Base-by-base conservation (phyloP, 1,139 yeast genomes). In the Pichia sp. region DNA sequence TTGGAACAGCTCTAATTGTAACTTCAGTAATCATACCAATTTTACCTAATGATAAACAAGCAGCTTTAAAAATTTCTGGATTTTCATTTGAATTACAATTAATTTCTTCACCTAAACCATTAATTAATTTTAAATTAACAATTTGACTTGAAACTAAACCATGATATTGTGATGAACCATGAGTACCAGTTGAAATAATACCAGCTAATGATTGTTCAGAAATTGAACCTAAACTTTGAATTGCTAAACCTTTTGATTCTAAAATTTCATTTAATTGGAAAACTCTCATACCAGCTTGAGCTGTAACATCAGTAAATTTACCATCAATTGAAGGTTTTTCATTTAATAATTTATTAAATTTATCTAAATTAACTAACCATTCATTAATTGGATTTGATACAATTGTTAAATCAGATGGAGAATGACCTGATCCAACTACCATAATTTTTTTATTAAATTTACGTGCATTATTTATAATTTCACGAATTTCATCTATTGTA, bases 191-290 rank as follows among this genome's bases (percentile, higher is more conserved):
- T 2, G 96, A 85, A 41, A 92, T 87, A 52, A 90, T 79, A 5
- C 98, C 98, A 3, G 95, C 98, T 37, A 89, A 71, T 16, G 95
- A 85, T 62, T 92, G 98, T 52, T 89, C 97, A 37, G 95, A 82
- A 50, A 92, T 92, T 2, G 97, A 89, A 1, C 97, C 98, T 60
- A 92, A 69, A 60, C 86, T 90, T 65, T 92, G 97, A 50, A 92
- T 71, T 4, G 96, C 95, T 54, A 87, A 74, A 1, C 84, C 80
- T 52, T 77, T 72, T 16, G 68, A 53, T 34, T 79, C 82, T 50
- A 90, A 71, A 50, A 73, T 71, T 11, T 79, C 79, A 61, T 87
- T 89, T 59, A 92, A 68, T 61, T 87, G 84, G 60, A 71, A 82
- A n/a, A 92, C 68, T 49, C 96, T 73, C 47, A 86, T 74, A 32